phyloP scores from a whole-genome alignment of 495 filamentous ascomycete species.

The Xylaria flabelliformis region DNA sequence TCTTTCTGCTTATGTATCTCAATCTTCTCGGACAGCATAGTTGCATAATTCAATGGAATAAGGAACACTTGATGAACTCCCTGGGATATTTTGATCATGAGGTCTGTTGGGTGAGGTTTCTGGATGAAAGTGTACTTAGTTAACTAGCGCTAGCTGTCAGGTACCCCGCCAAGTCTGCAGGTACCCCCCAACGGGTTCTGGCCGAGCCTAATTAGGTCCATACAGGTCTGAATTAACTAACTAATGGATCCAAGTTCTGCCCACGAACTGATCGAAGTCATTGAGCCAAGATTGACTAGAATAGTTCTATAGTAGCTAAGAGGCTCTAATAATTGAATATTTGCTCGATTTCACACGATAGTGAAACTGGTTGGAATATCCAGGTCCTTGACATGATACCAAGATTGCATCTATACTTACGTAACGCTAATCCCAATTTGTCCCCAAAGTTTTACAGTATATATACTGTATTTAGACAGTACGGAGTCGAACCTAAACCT shows the following conservation, averaged over 20 bases:
- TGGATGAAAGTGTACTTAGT: no score
- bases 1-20: background rate
- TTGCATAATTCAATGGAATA: background rate
- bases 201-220: no score
- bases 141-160: no score
- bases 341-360: background rate
- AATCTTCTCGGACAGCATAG: background rate
- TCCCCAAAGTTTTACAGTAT: background rate
- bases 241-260: no score
- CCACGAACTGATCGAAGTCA: background rate
- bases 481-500: background rate
- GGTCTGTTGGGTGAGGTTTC: no score
- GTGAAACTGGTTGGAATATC: no score
- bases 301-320: background rate
- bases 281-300: background rate
- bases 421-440: background rate
- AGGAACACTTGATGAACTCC: background rate
- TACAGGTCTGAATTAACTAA: no score
- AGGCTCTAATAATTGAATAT: background rate
- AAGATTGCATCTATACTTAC: no score
- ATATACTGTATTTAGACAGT: background rate
- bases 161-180: no score
- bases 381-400: no score
- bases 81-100: no score
- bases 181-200: no score